Evolutionary conservation across 2,329 filamentous ascomycete species (phyloP).

Genomic region (Nothophoma quercina): DNA sequence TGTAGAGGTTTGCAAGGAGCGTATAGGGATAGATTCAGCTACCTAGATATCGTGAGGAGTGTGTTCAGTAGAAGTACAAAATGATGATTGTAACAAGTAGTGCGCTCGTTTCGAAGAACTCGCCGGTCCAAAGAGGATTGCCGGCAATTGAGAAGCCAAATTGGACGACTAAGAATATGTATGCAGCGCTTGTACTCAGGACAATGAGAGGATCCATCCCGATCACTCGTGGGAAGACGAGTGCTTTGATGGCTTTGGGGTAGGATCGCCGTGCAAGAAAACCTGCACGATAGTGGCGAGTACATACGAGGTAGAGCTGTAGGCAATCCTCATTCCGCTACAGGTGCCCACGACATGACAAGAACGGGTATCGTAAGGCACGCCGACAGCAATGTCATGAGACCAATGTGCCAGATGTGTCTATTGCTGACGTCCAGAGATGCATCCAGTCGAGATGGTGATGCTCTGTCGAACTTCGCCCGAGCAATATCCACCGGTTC

Average conservation of each 20-base stretch:
- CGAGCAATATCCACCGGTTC: neutral
- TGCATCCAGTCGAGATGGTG: conserved; percentile 56
- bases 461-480: neutral
- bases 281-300: conserved; percentile 73
- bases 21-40: conserved; percentile 59
- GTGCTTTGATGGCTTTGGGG: conserved; percentile 65
- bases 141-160: conserved; percentile 52
- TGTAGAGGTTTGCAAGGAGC: conserved; percentile 64
- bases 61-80: neutral
- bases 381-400: conserved; percentile 44
- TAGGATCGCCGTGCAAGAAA: conserved; percentile 73
- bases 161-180: conserved; percentile 65
- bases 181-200: conserved; percentile 71
- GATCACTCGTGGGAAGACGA: conserved; percentile 66
- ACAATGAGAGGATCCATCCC: conserved; percentile 76
- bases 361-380: conserved; percentile 57
- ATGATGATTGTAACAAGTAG: conserved; percentile 63
- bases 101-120: conserved; percentile 65
- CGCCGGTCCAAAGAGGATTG: conserved; percentile 50
- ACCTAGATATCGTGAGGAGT: conserved; percentile 35
- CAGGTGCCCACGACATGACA: conserved; percentile 72
- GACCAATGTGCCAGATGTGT: conserved; percentile 62
- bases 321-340: conserved; percentile 58
- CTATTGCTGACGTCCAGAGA: conserved; percentile 59
- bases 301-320: conserved; percentile 63